A percentile compares a stretch with the other conserved stretches of the same genome.
These are phyloP conservation scores for Chlamydomonas schloesseri DNA, from an alignment of 139 green algal species.

Conservation along the genomic window DNA sequence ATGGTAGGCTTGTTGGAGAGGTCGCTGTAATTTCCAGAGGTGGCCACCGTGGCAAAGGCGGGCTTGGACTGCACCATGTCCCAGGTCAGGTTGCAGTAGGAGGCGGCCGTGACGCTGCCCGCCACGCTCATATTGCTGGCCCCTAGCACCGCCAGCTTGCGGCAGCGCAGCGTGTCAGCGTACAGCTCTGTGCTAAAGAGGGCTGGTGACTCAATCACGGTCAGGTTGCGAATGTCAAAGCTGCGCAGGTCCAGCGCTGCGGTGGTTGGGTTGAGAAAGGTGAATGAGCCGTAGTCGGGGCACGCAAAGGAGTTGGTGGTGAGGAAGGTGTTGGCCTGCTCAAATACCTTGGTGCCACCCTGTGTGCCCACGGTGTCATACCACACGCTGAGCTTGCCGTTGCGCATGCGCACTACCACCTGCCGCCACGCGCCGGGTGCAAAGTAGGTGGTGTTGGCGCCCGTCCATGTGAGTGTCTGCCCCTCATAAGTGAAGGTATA, in stretches of 20 bases:
- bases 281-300: neutral
- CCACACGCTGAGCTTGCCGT: neutral
- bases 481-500: neutral
- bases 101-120: too few species aligned
- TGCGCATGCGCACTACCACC: neutral
- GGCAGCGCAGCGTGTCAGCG: neutral
- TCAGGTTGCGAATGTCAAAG: conserved; percentile 6
- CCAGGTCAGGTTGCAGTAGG: too few species aligned
- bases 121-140: too few species aligned
- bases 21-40: too few species aligned
- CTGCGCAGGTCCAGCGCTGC: neutral
- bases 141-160: too few species aligned
- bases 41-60: too few species aligned
- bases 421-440: neutral
- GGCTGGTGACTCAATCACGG: neutral
- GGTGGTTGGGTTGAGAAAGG: neutral
- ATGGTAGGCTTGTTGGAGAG: too few species aligned
- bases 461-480: neutral
- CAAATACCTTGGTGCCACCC: neutral
- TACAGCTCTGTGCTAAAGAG: conserved; percentile 5
- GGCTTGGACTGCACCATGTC: too few species aligned
- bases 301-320: neutral
- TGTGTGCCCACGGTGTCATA: neutral
- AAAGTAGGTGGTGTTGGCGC: neutral
- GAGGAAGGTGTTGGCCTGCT: neutral